Conservation (phyloP, 176 grass and related monocot species). For the Cenchrus fungigraminus region DNA sequence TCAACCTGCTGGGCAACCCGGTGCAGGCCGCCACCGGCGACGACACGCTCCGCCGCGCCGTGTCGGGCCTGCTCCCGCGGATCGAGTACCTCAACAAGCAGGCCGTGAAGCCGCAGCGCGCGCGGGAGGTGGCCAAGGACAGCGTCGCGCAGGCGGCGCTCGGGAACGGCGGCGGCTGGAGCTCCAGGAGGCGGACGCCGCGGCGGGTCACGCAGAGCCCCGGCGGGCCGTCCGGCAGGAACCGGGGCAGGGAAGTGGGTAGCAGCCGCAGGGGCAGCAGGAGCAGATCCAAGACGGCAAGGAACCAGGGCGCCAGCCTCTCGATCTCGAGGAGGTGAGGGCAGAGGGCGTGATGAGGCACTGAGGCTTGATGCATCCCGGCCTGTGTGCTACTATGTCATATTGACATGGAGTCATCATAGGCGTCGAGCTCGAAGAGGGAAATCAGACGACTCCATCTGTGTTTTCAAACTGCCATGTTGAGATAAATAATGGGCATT, state of each 20-base stretch:
- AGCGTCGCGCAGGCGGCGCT: slow-evolving; percentile 83
- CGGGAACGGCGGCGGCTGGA: slow-evolving; percentile 50
- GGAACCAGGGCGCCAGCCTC: neutral
- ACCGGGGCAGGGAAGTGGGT: slow-evolving; percentile 21
- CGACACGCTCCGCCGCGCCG: slow-evolving; percentile 68
- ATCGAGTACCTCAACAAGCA: slow-evolving; percentile 87
- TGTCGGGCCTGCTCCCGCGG: slow-evolving; percentile 65
- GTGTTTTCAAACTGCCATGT: neutral
- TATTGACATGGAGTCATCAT: neutral
- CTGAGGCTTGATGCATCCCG: neutral
- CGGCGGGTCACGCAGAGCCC: slow-evolving; percentile 46
- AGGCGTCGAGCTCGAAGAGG: neutral
- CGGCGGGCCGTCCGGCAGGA: slow-evolving; percentile 23
- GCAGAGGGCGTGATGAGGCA: neutral
- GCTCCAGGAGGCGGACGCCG: slow-evolving; percentile 47
- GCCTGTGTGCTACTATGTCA: neutral
- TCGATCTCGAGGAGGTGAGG: neutral
- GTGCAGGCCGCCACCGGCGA: slow-evolving; percentile 82
- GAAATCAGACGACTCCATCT: neutral
- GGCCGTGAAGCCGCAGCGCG: slow-evolving; percentile 69
- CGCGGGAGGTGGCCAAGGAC: slow-evolving; percentile 63
- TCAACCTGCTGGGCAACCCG: slow-evolving; percentile 83
- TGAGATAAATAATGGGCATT: slow-evolving; percentile 24
- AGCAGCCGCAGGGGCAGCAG: slow-evolving; percentile 38
- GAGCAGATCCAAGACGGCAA: slow-evolving; percentile 33